Conservation (phyloP, 2,329 filamentous ascomycete species). For the Beauveria pseudobassiana region DNA sequence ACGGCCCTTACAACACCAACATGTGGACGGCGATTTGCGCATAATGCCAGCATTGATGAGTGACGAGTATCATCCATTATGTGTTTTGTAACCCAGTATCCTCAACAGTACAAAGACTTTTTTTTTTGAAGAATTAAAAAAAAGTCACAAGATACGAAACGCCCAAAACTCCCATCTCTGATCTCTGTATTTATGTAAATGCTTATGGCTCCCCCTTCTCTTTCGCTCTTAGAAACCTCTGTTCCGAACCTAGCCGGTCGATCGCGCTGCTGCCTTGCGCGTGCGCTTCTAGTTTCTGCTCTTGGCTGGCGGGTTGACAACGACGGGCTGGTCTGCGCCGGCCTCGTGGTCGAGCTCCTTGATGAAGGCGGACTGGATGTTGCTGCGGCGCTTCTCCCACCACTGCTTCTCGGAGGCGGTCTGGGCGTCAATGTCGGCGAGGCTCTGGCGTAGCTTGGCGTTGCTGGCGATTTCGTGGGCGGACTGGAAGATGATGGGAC, state of each 20-base stretch:
- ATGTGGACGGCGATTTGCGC: too few relatives aligned
- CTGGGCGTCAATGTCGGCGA: constrained; percentile 68
- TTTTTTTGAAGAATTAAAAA: not conserved
- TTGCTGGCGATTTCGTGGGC: constrained; percentile 95
- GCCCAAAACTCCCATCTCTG: constrained; percentile 4
- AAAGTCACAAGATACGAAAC: not conserved
- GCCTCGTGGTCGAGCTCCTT: constrained; percentile 64
- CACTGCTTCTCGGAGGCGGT: constrained; percentile 71
- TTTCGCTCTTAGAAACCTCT: not conserved
- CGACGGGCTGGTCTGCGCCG: not conserved
- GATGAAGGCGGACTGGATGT: constrained; percentile 71
- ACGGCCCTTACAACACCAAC: too few relatives aligned
- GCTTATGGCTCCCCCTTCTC: not conserved
- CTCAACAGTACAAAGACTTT: not conserved
- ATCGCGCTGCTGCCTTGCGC: constrained; percentile 19
- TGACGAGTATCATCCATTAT: too few relatives aligned
- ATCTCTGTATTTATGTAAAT: constrained; percentile 1
- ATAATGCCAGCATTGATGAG: too few relatives aligned
- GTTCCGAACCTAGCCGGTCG: not conserved
- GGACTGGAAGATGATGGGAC: constrained; percentile 90
- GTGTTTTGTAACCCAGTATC: not conserved
- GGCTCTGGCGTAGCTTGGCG: constrained; percentile 62
- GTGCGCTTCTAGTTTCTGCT: constrained; percentile 45
- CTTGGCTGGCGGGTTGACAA: constrained; percentile 38
- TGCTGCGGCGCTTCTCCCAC: constrained; percentile 80